Evolutionary conservation across 768 basidiomycete genomes (phyloP).

Genomic region (Pleurotus citrinopileatus): DNA sequence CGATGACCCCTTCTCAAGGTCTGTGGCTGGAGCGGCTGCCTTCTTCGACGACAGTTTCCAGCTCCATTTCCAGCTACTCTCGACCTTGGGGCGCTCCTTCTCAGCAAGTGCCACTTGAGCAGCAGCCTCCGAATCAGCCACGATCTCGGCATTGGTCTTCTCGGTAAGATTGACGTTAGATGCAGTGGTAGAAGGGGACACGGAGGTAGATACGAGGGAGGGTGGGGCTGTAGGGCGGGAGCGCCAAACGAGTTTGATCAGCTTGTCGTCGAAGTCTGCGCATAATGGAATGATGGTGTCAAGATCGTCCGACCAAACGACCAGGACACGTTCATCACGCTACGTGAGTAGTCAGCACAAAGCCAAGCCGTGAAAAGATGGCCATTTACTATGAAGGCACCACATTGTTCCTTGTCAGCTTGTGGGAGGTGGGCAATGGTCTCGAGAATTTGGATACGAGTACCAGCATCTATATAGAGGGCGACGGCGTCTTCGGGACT

Average conservation of each 20-base stretch:
- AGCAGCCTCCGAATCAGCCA: slow-evolving; percentile 27
- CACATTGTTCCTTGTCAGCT: slow-evolving; percentile 90
- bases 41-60: slow-evolving; percentile 43
- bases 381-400: slow-evolving; percentile 80
- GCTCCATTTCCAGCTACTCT: slow-evolving; percentile 25
- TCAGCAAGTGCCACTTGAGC: slow-evolving; percentile 28
- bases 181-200: slow-evolving; percentile 42
- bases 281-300: slow-evolving; percentile 77
- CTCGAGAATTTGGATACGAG: slow-evolving; percentile 84
- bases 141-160: slow-evolving; percentile 30
- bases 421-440: slow-evolving; percentile 62
- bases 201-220: slow-evolving; percentile 37
- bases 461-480: slow-evolving; percentile 74
- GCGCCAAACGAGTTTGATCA: slow-evolving; percentile 56
- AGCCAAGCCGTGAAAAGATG: no score
- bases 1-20: slow-evolving; percentile 48
- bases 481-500: slow-evolving; percentile 59
- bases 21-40: slow-evolving; percentile 28
- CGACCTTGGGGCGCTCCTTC: slow-evolving; percentile 23
- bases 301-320: slow-evolving; percentile 84
- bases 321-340: slow-evolving; percentile 81
- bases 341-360: slow-evolving; percentile 27
- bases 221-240: slow-evolving; percentile 34
- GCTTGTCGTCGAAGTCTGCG: slow-evolving; percentile 68
- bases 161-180: slow-evolving; percentile 58